A percentile compares a stretch with the other conserved stretches of the same genome.
Conservation (phyloP, 495 filamentous ascomycete genomes). For the Talaromyces proteolyticus region DNA sequence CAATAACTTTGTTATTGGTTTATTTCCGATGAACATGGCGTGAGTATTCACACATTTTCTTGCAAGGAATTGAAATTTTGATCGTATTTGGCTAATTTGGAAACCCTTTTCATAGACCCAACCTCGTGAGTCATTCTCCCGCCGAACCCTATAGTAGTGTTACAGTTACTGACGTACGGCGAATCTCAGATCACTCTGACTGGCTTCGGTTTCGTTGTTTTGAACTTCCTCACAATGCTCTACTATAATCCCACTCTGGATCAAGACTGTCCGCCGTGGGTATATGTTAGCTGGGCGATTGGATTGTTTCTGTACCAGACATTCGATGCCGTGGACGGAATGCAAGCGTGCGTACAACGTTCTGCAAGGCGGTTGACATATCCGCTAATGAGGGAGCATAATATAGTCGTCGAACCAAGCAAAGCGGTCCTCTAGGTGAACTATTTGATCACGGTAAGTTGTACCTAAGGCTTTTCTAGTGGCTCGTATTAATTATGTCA, state of each 20-base stretch:
- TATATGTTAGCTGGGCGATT: constrained; percentile 84
- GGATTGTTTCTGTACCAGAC: constrained; percentile 97
- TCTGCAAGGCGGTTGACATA: constrained; percentile 2
- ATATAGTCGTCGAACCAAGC: constrained; percentile 71
- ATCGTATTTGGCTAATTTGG: constrained; percentile 13
- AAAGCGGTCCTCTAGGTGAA: constrained; percentile 91
- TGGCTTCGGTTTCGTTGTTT: constrained; percentile 85
- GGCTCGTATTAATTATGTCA: constrained; percentile 15
- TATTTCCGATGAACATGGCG: constrained; percentile 95
- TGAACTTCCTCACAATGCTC: constrained; percentile 87
- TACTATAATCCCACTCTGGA: constrained; percentile 97
- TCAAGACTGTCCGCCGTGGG: constrained; percentile 88
- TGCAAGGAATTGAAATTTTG: too few relatives aligned
- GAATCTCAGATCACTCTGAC: constrained; percentile 83
- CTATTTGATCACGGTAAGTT: constrained; percentile 88
- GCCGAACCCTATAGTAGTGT: too few relatives aligned
- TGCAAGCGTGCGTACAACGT: constrained; percentile 68
- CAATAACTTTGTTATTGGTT: constrained; percentile 85
- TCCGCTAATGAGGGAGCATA: constrained; percentile 12
- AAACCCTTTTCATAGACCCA: constrained; percentile 43
- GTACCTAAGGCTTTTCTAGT: background rate
- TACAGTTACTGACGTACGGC: too few relatives aligned
- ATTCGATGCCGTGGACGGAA: constrained; percentile 94
- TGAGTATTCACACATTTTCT: constrained; percentile 45
- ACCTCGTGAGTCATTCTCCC: constrained; percentile 48